Conservation (phyloP, 139 green algal genomes). For the Tetradesmus obliquus region DNA sequence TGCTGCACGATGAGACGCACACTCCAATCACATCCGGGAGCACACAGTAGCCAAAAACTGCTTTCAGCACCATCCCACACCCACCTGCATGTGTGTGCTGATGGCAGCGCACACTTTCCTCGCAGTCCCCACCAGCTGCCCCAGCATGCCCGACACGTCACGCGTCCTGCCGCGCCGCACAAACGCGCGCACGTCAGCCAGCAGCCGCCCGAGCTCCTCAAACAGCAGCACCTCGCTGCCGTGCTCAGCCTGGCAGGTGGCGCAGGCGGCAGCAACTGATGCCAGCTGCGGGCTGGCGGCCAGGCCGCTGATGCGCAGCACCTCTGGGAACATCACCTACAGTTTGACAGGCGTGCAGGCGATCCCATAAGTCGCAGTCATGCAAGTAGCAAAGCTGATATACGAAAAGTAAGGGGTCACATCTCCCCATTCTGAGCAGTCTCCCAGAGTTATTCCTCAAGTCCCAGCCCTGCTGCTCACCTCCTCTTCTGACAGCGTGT, state of each 20-base stretch:
- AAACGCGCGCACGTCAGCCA: slow-evolving; percentile 82
- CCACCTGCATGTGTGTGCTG: slow-evolving; percentile 58
- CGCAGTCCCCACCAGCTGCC: slow-evolving; percentile 67
- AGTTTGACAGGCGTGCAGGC: background rate
- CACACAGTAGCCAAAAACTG: background rate
- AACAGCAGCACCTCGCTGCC: slow-evolving; percentile 70
- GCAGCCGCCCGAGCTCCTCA: slow-evolving; percentile 83
- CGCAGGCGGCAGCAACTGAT: slow-evolving; percentile 43
- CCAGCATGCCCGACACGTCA: slow-evolving; percentile 74
- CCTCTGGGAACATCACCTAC: slow-evolving; percentile 86
- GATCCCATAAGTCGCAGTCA: no score
- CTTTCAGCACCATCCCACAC: slow-evolving; percentile 68
- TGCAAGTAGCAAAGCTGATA: background rate
- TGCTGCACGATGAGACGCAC: no score
- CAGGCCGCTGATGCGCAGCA: slow-evolving; percentile 57
- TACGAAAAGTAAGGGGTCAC: no score
- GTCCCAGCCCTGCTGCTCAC: slow-evolving; percentile 55
- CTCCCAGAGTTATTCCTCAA: slow-evolving; percentile 54
- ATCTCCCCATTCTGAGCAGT: background rate
- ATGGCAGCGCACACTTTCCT: slow-evolving; percentile 64
- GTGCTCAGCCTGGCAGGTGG: slow-evolving; percentile 79
- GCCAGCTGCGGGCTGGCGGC: background rate
- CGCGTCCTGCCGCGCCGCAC: slow-evolving; percentile 62
- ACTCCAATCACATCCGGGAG: no score
- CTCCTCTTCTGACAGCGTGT: slow-evolving; percentile 93